Evolutionary conservation across 768 basidiomycete species (phyloP), one percentile per base, ranked within the genome.

Genomic region (Panus rudis): DNA sequence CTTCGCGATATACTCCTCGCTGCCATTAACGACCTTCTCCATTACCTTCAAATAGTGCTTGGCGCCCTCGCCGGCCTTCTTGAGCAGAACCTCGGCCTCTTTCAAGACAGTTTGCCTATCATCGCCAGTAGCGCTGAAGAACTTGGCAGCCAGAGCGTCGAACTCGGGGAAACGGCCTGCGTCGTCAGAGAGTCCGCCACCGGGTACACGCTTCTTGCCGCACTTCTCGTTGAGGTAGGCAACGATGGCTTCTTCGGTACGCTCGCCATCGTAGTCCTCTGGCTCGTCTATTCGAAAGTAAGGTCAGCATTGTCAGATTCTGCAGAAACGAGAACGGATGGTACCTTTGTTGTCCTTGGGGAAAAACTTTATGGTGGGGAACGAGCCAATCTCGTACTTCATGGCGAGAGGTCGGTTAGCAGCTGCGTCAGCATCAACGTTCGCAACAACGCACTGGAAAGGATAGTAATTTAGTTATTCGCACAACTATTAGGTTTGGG

Each of bases 361-460:
- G 80, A 92, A 96, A 72, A 93, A 93, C 63, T 91, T 93, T 71
- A 99, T 79, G 16, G 93, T 98, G 0, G 96, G 96, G 79, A 80
- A 99, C 46, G 82, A 78, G 16, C 62, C 55, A 44, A 99, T 76
- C 4, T 71, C 85, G 56, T 92, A 92, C 59, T 78, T 76, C 27
- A 59, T 49, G 7, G 83, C 79, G 41, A 96, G 63, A 17, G 72
- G 75, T 52, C 75, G 73, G 72, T 96, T 94, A 61, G 71, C 71
- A 48, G 79, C 72, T 28, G 86, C 85, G 60, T 98, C 92, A 17
- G 85, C 92, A 63, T 98, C 82, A 47, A 97, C 65, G 63, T 94
- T 91, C 22, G 91, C 92, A 43, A 99, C 78, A 43, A 94, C 64
- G 58, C 90, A 92, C 89, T 92, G 49, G 16, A 25, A 38, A 13